Percentiles rank a stretch among this genome's conserved stretches.
Evolutionary conservation across 441 rosid species (phyloP).

Genomic region (Gossypium gossypioides): DNA sequence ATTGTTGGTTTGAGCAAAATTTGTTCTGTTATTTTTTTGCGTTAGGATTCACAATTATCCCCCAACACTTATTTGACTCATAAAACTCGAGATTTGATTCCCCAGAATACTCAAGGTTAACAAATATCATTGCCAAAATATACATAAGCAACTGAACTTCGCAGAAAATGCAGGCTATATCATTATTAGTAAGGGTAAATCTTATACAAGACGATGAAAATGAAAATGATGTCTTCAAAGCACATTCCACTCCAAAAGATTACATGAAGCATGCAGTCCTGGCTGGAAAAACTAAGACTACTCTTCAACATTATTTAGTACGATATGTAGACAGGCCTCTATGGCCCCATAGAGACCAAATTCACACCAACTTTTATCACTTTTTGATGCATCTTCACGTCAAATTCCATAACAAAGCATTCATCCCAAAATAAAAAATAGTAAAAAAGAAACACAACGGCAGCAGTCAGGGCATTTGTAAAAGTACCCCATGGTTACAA

Average conservation of each 20-base stretch:
- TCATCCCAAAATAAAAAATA: neutral
- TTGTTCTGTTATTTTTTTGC: too few species aligned
- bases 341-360: neutral
- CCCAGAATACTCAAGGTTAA: neutral
- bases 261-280: neutral
- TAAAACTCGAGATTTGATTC: too few species aligned
- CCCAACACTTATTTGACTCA: too few species aligned
- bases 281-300: neutral
- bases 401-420: neutral
- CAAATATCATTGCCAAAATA: neutral
- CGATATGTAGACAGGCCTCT: neutral
- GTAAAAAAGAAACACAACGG: neutral
- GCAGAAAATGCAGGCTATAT: neutral
- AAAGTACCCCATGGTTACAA: conserved; percentile 1
- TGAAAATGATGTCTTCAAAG: neutral
- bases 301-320: neutral
- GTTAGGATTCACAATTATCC: too few species aligned
- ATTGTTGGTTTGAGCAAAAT: neutral
- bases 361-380: neutral
- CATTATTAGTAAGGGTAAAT: neutral
- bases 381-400: neutral
- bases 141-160: neutral
- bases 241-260: neutral
- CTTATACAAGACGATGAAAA: neutral
- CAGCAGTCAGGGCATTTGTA: neutral